These are phyloP conservation scores for Macrolepiota dolichaula DNA, from an alignment of 768 basidiomycete genomes.

Conservation along the genomic window DNA sequence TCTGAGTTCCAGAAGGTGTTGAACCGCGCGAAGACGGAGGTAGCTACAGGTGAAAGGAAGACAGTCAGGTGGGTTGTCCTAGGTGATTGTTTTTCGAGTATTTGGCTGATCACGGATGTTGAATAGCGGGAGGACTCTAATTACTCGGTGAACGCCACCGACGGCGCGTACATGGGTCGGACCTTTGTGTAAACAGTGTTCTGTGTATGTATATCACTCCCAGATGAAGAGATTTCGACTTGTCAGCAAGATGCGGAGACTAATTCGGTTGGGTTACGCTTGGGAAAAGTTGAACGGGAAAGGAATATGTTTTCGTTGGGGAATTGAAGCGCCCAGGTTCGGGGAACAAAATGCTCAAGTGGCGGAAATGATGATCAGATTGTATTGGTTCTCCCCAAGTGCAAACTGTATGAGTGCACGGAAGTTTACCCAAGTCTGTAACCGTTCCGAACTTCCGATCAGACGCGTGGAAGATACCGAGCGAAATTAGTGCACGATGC, in stretches of 20 bases:
- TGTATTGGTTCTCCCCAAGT: too few relatives aligned
- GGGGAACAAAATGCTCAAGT: neutral
- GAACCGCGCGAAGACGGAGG: slow-evolving; percentile 94
- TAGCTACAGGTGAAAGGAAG: slow-evolving; percentile 77
- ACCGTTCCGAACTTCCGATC: too few relatives aligned
- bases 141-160: slow-evolving; percentile 40
- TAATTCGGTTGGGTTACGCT: neutral
- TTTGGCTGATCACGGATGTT: slow-evolving; percentile 5
- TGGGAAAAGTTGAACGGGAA: neutral
- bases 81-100: slow-evolving; percentile 4
- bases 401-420: too few relatives aligned
- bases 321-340: neutral
- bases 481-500: too few relatives aligned
- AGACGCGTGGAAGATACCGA: too few relatives aligned
- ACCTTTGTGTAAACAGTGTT: neutral
- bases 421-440: too few relatives aligned
- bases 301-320: neutral
- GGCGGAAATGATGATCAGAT: too few relatives aligned
- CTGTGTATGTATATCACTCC: neutral
- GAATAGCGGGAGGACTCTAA: slow-evolving; percentile 55
- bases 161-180: neutral
- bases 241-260: neutral
- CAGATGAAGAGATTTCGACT: neutral
- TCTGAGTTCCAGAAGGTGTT: slow-evolving; percentile 94
- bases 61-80: slow-evolving; percentile 71